Base-by-base conservation (phyloP, 2,329 filamentous ascomycete species). In the Aspergillus hiratsukae region DNA sequence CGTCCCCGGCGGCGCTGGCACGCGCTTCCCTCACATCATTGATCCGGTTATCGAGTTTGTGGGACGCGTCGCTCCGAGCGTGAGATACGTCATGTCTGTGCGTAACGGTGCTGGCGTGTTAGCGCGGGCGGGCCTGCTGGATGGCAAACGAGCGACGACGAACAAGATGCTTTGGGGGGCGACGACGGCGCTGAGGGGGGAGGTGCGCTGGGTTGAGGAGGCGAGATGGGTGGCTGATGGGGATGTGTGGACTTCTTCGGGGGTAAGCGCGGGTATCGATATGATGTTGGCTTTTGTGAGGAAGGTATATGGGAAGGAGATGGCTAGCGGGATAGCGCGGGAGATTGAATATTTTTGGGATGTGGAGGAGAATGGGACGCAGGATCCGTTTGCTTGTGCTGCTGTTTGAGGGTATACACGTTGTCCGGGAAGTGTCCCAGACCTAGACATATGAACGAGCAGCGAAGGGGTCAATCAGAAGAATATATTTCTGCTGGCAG, bases 191-290 rank as follows among this genome's bases (percentile, higher is more conserved):
- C 21, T 49, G 50, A 40, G 50, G 7, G n/a, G 17, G 3, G 5
- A 49, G 17, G 54, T 56, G 35, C 9, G 25, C 4, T 56, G 54
- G 54, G 54, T 56, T 23, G 37, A 21, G 19, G 54, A 56, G 27
- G 54, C 54, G 3, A 37, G 54, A 19, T 56, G 54, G 54, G 54
- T 56, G 0, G 74, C 78, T 0, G 86, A 89, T 69, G 85, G 83
- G 3, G 86, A 87, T 56, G 73, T 88, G 7, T 89, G 86, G 85
- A 84, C 82, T 3, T 83, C 82, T 2, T 85, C 83, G 0, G 86
- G 87, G 0, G 79, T 87, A 4, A 80, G 79, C 51, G 84, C 85
- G 1, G 85, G 85, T 0, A 86, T 86, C 48, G 85, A 88, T 73
- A 73, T 82, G 57, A 81, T 78, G 46, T 76, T 84, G 65, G 84